Conservation (phyloP, 805 yeast genomes). For the Grigorovia transvaalensis region DNA sequence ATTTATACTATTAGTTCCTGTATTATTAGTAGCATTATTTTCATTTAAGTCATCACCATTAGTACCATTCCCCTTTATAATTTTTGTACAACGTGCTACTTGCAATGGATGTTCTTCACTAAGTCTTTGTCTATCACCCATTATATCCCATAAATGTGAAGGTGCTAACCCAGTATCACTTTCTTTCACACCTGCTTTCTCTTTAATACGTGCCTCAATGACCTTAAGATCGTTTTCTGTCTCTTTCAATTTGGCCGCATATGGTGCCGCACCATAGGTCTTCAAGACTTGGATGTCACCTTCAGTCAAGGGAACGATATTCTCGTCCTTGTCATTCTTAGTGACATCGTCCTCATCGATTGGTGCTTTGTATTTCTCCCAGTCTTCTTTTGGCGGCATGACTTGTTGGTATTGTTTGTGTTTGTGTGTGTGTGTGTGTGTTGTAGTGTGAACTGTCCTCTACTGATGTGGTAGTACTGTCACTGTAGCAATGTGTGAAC, state of each 20-base stretch:
- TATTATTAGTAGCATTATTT: constrained; percentile 9
- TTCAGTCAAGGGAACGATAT: constrained; percentile 79
- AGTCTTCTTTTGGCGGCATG: constrained; percentile 96
- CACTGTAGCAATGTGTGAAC: no score
- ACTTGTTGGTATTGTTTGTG: neutral
- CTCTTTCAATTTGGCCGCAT: constrained; percentile 66
- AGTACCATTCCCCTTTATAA: constrained; percentile 51
- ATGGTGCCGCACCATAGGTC: constrained; percentile 97
- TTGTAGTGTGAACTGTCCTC: no score
- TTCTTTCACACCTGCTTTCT: constrained; percentile 88
- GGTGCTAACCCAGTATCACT: constrained; percentile 97
- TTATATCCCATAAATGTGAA: constrained; percentile 94
- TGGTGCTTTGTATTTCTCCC: constrained; percentile 97
- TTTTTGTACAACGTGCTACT: constrained; percentile 97
- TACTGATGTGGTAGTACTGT: no score
- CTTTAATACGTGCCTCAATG: constrained; percentile 80
- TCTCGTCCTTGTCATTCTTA: constrained; percentile 42
- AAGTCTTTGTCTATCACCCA: constrained; percentile 91
- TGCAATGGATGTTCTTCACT: constrained; percentile 91
- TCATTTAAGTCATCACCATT: constrained; percentile 12
- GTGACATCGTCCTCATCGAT: constrained; percentile 50
- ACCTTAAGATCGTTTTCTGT: constrained; percentile 81
- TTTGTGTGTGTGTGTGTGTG: no score
- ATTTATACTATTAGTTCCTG: neutral
- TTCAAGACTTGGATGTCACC: constrained; percentile 96